phyloP scores from a whole-genome alignment of 2,329 filamentous ascomycete species.

The Hypomyces rosellus region DNA sequence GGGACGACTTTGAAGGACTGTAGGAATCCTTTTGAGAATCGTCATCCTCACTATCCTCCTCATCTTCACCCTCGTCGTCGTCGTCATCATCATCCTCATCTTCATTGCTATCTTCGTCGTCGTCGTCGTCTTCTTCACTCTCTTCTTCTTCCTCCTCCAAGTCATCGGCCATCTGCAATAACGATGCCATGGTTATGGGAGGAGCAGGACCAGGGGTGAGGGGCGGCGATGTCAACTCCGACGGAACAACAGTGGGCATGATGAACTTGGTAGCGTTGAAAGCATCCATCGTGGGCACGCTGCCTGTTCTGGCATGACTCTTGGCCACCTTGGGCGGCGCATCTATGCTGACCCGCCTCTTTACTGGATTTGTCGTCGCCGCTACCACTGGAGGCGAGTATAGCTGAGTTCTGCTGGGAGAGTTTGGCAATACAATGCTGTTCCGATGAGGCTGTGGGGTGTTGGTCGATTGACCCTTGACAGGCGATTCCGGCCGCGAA shows the following conservation, averaged over 20 bases:
- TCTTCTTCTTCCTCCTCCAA: conserved; percentile 28
- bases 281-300: conserved; percentile 30
- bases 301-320: conserved; percentile 37
- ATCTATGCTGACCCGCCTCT: conserved; percentile 39
- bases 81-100: conserved; percentile 28
- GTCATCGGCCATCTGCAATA: conserved; percentile 51
- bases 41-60: conserved; percentile 20
- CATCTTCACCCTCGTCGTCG: conserved; percentile 25
- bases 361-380: conserved; percentile 23
- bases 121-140: conserved; percentile 26
- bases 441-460: conserved; percentile 14
- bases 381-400: conserved; percentile 33
- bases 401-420: conserved; percentile 25
- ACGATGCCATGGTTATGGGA: conserved; percentile 46
- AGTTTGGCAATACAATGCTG: conserved; percentile 16
- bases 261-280: conserved; percentile 28
- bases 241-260: conserved; percentile 25
- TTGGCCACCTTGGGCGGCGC: conserved; percentile 29
- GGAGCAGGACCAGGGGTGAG: conserved; percentile 24
- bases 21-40: conserved; percentile 35
- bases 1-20: conserved; percentile 53
- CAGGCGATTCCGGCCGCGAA: conserved; percentile 46
- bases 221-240: conserved; percentile 33
- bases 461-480: conserved; percentile 30
- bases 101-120: conserved; percentile 21